phyloP scores from a whole-genome alignment of 176 grass and related monocot genomes.

The Metroxylon sagu region DNA sequence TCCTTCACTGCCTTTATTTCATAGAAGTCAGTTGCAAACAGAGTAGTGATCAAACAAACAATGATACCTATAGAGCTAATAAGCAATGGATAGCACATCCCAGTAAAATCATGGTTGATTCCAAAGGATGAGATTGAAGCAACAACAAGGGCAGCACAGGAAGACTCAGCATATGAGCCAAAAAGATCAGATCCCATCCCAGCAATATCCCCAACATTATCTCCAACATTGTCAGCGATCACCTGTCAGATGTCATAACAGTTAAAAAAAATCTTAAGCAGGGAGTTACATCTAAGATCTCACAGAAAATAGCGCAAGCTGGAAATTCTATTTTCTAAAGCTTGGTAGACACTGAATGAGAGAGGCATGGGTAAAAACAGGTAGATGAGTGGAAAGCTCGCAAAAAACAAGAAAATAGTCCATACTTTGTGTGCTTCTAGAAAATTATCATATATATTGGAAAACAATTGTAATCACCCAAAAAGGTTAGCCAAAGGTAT shows the following conservation, averaged over 20 bases:
- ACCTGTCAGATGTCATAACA: constrained; percentile 26
- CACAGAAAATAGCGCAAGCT: too few relatives aligned
- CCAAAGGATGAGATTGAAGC: constrained; percentile 90
- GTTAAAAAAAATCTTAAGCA: too few relatives aligned
- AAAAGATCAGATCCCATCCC: constrained; percentile 96
- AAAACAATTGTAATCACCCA: too few relatives aligned
- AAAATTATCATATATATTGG: too few relatives aligned
- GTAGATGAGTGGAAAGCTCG: too few relatives aligned
- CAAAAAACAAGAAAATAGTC: too few relatives aligned
- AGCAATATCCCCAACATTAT: constrained; percentile 91
- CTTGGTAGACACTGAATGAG: too few relatives aligned
- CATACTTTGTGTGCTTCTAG: too few relatives aligned
- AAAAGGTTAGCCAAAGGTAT: too few relatives aligned
- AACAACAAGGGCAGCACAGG: constrained; percentile 84
- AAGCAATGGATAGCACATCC: constrained; percentile 71
- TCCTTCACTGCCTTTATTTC: constrained; percentile 76
- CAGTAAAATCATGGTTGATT: constrained; percentile 80
- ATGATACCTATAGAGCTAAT: constrained; percentile 87
- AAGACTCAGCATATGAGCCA: constrained; percentile 81
- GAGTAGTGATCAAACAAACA: constrained; percentile 68
- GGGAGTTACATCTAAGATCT: too few relatives aligned
- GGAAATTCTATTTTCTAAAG: too few relatives aligned
- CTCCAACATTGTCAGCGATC: constrained; percentile 84
- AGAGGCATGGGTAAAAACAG: too few relatives aligned
- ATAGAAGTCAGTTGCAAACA: constrained; percentile 75